Base-by-base conservation (phyloP, 1,139 yeast species). In the Protomyces pachydermus region DNA sequence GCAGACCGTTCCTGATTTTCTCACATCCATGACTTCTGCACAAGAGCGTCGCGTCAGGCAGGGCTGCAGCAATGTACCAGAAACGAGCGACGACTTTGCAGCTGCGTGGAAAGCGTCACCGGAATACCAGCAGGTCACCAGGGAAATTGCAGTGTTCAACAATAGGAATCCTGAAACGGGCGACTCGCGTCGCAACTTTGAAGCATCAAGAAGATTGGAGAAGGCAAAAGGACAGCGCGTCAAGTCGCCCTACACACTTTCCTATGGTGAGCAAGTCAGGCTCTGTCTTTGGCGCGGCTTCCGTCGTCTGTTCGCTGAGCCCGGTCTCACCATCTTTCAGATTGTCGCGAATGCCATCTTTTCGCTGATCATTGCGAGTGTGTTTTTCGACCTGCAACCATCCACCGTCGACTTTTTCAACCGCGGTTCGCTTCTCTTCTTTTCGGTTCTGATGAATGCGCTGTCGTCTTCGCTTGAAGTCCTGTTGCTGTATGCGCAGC, bases 1-100 rank as follows among this genome's bases (percentile, higher is more conserved):
- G 74, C 91, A 87, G 77, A 86, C 95, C 9, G 86, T 93, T 66
- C 89, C 91, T 16, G 96, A 89, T 74, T 89, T 82, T 74, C 78
- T 89, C 71, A 88, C 96, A 1, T 84, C 95, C 0, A 78, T 88
- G 60, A 87, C 95, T 2, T 85, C 85, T 70, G 91, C 95, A 6
- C 76, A 79, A 3, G 95, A 87, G 74, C 82, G 95, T 74, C 74
- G 78, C 14, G 74, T 82, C 5, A 75, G 75, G 65, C 74, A 77
- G 18, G 95, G 91, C 1, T 80, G 71, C 66, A 95, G 87, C 72
- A 78, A 75, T 65, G 91, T 85, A 35, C 96, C 96, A 42, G 77
- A 81, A 67, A 84, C 88, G 3, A 82, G 91, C 1, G 79, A 77
- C 56, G 95, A 88, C 71, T 88, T 88, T 71, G 87, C 84, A 68